Evolutionary conservation across 257 asterid genomes (phyloP), one percentile per base, ranked within the genome.

Genomic region (Knoxia roxburghii): DNA sequence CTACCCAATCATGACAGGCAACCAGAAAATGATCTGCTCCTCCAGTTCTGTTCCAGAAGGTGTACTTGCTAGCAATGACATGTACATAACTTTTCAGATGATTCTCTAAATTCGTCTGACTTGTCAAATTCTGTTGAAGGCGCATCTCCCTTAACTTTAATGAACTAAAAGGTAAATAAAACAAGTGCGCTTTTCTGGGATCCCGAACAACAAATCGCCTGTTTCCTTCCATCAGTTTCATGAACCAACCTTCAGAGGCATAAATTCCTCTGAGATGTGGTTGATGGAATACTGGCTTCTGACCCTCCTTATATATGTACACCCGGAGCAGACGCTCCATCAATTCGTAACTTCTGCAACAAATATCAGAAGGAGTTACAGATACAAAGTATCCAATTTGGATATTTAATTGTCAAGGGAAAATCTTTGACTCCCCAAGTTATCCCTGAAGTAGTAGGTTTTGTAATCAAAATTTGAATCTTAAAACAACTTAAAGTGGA

Each of bases 231-330:
- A 86, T 79, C 73, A 78, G 75, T 71, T 86, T 86, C 92, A 86
- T 71, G 76, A 86, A 86, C 89, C 92, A 86, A 72, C 92, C 92
- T 77, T 86, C 92, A 64, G 92, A 81, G 54, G 92, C 89, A 41
- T 86, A 86, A 52, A 86, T 81, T 41, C 87, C 89, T 48, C 83
- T 75, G 71, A 79, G 52, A 43, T 73, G 61, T 40, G 91, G 84
- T 66, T 64, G 78, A 83, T 86, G 91, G 61, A 83, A 86, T 69
- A 79, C 70, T 37, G 89, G 91, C 70, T 83, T 83, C 72, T 77
- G 80, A 51, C 91, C 91, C 68, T 86, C 91, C 63, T 72, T 76
- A 65, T 86, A 86, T 11, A 86, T 64, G 77, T 83, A 86, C n/a
- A 86, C 83, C 71, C 76, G 83, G 56, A 86, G 84, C 54, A 78